Conservation (phyloP, 1,139 yeast genomes). For the Hemisphaericaspora lyxosophila region DNA sequence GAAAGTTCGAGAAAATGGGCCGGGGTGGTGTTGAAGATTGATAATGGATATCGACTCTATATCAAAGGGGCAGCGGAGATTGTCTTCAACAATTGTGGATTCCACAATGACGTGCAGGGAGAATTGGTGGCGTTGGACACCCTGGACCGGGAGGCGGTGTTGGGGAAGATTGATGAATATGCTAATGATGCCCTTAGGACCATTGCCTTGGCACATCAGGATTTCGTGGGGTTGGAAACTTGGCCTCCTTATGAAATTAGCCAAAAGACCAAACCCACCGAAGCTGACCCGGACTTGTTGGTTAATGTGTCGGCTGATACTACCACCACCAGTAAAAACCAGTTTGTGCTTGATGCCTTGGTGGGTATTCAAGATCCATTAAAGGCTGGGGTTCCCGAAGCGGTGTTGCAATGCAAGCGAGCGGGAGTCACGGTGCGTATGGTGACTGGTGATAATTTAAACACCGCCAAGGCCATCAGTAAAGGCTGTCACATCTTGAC, state of each 20-base stretch:
- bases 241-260: conserved; percentile 68
- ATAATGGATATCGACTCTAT: conserved; percentile 58
- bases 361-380: conserved; percentile 96
- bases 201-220: conserved; percentile 78
- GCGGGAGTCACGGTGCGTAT: conserved; percentile 96
- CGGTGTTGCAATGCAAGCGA: conserved; percentile 77
- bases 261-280: conserved; percentile 25
- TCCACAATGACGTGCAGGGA: conserved; percentile 22
- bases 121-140: conserved; percentile 26
- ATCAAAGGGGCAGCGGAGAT: conserved; percentile 96
- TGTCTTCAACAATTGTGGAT: conserved; percentile 61
- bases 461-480: conserved; percentile 90
- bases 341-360: conserved; percentile 59
- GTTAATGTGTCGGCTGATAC: conserved; percentile 30
- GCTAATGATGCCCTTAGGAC: conserved; percentile 84
- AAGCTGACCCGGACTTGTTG: conserved; percentile 51
- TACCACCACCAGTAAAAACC: conserved; percentile 24
- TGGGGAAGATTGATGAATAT: conserved; percentile 55
- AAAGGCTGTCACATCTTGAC: conserved; percentile 77
- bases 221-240: conserved; percentile 43
- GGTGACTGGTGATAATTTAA: conserved; percentile 95
- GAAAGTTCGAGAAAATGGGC: conserved; percentile 95
- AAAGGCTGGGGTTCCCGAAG: conserved; percentile 84
- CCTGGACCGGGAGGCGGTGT: conserved; percentile 32
- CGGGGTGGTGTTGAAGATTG: conserved; percentile 63